phyloP scores from a whole-genome alignment of 208 protist species.

The Novymonas esmeraldas region DNA sequence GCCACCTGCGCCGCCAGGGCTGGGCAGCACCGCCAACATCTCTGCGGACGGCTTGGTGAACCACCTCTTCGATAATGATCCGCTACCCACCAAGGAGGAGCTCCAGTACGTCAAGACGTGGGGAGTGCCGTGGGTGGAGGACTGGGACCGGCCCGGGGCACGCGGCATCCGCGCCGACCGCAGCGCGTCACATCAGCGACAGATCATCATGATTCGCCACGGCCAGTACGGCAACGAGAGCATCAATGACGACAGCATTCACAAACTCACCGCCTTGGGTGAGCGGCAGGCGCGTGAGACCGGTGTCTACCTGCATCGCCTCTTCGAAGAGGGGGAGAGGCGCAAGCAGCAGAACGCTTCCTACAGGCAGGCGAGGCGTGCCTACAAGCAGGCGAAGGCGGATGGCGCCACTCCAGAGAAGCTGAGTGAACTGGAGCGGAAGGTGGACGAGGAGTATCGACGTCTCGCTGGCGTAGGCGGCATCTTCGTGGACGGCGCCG shows the following conservation, averaged over 20 bases:
- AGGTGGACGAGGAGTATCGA: constrained; percentile 14
- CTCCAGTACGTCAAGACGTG: constrained; percentile 58
- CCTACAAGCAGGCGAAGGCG: constrained; percentile 16
- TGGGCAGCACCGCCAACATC: constrained; percentile 9
- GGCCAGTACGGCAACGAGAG: constrained; percentile 78
- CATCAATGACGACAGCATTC: constrained; percentile 38
- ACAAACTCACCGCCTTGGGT: constrained; percentile 57
- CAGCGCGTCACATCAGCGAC: constrained; percentile 33
- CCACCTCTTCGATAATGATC: constrained; percentile 24
- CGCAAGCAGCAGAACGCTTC: constrained; percentile 3
- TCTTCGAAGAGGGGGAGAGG: constrained; percentile 28
- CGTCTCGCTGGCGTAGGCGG: constrained; percentile 17
- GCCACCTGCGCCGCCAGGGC: constrained; percentile 2
- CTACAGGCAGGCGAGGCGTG: constrained; percentile 5
- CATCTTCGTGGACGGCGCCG: constrained; percentile 35
- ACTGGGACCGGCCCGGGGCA: constrained; percentile 61
- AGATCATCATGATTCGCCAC: constrained; percentile 84
- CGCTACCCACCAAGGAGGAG: constrained; percentile 35
- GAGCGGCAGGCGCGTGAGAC: constrained; percentile 61
- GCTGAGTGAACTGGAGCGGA: constrained; percentile 13
- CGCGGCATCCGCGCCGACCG: constrained; percentile 19
- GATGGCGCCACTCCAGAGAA: constrained; percentile 9
- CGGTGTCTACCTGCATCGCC: constrained; percentile 52
- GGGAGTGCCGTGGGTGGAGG: constrained; percentile 62
- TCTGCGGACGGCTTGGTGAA: constrained; percentile 39